Evolutionary conservation across 1,139 yeast genomes (phyloP), one percentile per base, ranked within the genome.

Genomic region (Debaryomyces subglobosus): DNA sequence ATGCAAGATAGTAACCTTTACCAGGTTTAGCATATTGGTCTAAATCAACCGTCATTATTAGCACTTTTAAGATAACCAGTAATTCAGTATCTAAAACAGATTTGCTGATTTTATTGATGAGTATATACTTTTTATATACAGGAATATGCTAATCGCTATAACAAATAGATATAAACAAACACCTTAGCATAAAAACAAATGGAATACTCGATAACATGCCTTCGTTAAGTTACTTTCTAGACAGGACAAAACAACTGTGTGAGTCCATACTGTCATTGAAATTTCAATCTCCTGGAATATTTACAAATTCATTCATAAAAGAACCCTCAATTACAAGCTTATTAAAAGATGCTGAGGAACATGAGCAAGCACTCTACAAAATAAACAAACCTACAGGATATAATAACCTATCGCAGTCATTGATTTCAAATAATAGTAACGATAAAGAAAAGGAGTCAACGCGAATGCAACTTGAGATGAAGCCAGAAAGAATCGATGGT

Each of bases 291-390:
- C 79, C 87, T 0, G 88, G 89, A 1, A 75, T 82, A 32, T 86
- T 85, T 64, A 82, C 89, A 35, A 85, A 85, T 58, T 84, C 91
- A 5, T 68, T 85, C 18, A 72, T 82, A 9, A 66, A 72, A 30
- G 69, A 77, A 32, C 85, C 85, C 1, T 78, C 78, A 34, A 82
- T 85, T 49, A 82, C 86, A 5, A 67, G 74, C n/a, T 66, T 85
- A 35, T 68, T 86, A 29, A 75, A 85, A 53, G 90, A 85, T 61
- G 82, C 88, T 2, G 81, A 81, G 30, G 62, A 62, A 1, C 78
- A 77, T 43, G 91, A 85, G 55, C 77, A 70, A 24, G 65, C 77
- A 2, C 61, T 84, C 39, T 83, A 82, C 56, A 69, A 65, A 33
- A 65, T 76, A n/a, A 66, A 61, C 51, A 59, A 51, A 25, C 49